Evolutionary conservation across 768 basidiomycete species (phyloP).

Genomic region (Imleria badia): DNA sequence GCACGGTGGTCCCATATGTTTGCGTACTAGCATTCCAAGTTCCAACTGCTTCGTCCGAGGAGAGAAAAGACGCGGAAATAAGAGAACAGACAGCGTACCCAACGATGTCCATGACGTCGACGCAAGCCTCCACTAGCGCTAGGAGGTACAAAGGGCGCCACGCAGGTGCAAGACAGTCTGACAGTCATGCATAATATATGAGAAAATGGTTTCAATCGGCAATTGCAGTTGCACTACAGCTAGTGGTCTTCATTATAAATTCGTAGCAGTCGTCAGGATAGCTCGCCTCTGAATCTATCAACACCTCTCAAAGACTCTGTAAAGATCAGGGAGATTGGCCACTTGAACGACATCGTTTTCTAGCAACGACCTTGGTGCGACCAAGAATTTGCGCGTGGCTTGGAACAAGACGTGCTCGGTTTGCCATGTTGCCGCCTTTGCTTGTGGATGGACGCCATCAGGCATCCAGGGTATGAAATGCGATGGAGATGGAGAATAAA

Average conservation of each 20-base stretch:
- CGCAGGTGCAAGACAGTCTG: too few species aligned
- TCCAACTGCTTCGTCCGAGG: too few species aligned
- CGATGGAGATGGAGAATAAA: conserved; percentile 63
- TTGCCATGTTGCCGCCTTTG: conserved; percentile 72
- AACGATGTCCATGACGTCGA: too few species aligned
- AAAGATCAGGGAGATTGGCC: conserved; percentile 87
- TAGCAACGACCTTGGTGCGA: conserved; percentile 62
- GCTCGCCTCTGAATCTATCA: conserved; percentile 34
- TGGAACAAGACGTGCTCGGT: conserved; percentile 92
- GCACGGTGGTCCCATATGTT: too few species aligned
- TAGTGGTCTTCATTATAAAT: not conserved
- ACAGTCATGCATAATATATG: too few species aligned
- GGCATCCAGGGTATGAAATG: conserved; percentile 15
- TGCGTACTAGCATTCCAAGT: too few species aligned
- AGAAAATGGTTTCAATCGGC: too few species aligned
- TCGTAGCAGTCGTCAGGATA: conserved; percentile 1
- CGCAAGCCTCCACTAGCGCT: too few species aligned
- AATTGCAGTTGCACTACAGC: too few species aligned
- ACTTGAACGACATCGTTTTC: conserved; percentile 81
- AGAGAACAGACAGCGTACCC: too few species aligned
- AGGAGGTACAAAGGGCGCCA: too few species aligned
- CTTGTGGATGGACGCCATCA: conserved; percentile 40
- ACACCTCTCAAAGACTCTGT: conserved; percentile 93
- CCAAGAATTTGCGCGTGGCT: conserved; percentile 73
- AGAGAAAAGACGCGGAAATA: too few species aligned